A percentile compares a stretch with the other conserved stretches of the same genome.
These are phyloP conservation scores for Termitomyces sp. DNA, from an alignment of 768 basidiomycete species.

Conservation along the genomic window DNA sequence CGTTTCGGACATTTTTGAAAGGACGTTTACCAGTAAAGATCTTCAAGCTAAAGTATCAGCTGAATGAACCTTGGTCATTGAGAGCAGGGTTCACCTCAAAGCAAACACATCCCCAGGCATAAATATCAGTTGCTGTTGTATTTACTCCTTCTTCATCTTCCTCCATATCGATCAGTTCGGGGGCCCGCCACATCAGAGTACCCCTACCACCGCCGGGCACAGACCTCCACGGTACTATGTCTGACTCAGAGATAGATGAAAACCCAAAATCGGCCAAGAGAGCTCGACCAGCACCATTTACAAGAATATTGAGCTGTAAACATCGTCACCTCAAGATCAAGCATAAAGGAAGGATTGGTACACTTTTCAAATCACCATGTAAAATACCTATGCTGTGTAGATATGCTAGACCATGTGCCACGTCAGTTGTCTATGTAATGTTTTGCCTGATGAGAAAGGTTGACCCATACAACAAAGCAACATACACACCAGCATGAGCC, in stretches of 20 bases:
- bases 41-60: not conserved
- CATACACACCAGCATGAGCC: not conserved
- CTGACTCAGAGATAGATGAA: too few relatives aligned
- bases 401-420: not conserved
- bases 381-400: not conserved
- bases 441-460: too few relatives aligned
- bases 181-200: not conserved
- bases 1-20: too few relatives aligned
- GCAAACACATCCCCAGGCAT: slow-evolving; percentile 1
- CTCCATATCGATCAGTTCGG: too few relatives aligned
- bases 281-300: not conserved
- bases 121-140: not conserved
- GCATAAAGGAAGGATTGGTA: not conserved
- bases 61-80: not conserved
- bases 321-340: too few relatives aligned
- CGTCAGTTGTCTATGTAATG: not conserved
- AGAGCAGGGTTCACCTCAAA: not conserved
- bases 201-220: too few relatives aligned
- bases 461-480: not conserved
- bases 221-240: too few relatives aligned
- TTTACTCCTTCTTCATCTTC: too few relatives aligned
- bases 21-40: not conserved
- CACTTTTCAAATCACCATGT: not conserved
- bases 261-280: slow-evolving; percentile 1
- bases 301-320: not conserved